Percentiles rank a stretch among this genome's conserved stretches.
Conservation (phyloP, 139 green algal genomes). For the Chlamydomonas sp. region DNA sequence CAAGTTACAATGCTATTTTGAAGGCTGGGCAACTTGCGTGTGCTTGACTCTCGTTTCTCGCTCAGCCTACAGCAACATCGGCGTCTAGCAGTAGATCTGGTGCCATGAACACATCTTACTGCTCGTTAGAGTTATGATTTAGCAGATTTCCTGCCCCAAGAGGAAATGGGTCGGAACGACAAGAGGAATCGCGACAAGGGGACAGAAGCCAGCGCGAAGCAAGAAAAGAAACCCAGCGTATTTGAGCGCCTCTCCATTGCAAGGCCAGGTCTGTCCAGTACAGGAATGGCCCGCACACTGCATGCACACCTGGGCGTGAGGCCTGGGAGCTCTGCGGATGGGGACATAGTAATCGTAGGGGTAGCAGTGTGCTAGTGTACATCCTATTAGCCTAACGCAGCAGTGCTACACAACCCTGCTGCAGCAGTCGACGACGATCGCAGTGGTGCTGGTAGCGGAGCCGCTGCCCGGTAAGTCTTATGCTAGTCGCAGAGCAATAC, state of each 20-base stretch:
- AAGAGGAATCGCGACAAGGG: not conserved
- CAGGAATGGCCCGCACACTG: not conserved
- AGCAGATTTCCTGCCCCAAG: not conserved
- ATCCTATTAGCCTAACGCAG: no score
- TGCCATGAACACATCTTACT: not conserved
- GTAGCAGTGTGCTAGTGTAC: not conserved
- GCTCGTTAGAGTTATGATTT: not conserved
- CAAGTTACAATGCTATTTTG: no score
- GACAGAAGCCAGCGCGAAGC: not conserved
- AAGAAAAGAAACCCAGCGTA: conserved; percentile 14
- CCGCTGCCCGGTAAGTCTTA: no score
- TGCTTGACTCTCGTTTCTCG: no score
- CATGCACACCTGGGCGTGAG: not conserved
- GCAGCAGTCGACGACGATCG: no score
- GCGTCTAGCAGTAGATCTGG: not conserved
- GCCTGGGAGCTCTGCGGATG: not conserved
- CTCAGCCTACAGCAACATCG: not conserved
- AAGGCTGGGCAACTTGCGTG: no score
- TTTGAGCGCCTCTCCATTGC: conserved; percentile 19
- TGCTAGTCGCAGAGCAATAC: no score
- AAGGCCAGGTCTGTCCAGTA: not conserved
- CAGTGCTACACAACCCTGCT: no score
- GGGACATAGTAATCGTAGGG: not conserved
- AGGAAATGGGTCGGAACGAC: not conserved
- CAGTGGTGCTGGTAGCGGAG: no score